These are phyloP conservation scores for Leccinum incarnatum DNA, from an alignment of 768 basidiomycete species.

Conservation along the genomic window DNA sequence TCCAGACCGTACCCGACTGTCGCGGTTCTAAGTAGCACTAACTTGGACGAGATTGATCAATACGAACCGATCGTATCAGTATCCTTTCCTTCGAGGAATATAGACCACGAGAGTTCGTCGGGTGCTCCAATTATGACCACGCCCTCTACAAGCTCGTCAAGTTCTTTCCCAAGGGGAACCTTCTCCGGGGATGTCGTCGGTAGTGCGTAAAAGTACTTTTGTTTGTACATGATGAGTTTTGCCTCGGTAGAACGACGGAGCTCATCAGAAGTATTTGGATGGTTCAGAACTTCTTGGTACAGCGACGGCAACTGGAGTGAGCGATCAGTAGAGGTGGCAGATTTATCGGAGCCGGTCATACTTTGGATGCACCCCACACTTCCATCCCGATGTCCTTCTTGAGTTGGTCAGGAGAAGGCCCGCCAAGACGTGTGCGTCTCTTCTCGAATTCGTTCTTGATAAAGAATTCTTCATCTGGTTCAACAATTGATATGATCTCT, in stretches of 20 bases:
- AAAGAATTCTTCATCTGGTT: slow-evolving; percentile 56
- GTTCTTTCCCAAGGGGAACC: slow-evolving; percentile 48
- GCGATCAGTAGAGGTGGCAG: slow-evolving; percentile 9
- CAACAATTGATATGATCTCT: slow-evolving; percentile 64
- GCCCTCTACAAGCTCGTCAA: slow-evolving; percentile 73
- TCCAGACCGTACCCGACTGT: slow-evolving; percentile 61
- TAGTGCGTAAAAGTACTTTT: slow-evolving; percentile 58
- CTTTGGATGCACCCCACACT: slow-evolving; percentile 60
- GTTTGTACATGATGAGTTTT: slow-evolving; percentile 67
- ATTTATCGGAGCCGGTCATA: slow-evolving; percentile 24
- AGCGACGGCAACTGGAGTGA: slow-evolving; percentile 59
- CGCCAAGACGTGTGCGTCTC: slow-evolving; percentile 74
- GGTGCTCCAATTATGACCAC: slow-evolving; percentile 71
- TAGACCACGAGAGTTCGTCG: slow-evolving; percentile 80
- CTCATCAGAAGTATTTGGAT: slow-evolving; percentile 74
- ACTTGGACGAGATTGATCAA: slow-evolving; percentile 1
- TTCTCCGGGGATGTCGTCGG: slow-evolving; percentile 47
- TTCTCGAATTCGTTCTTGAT: slow-evolving; percentile 71
- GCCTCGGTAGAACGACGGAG: slow-evolving; percentile 75
- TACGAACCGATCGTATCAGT: slow-evolving; percentile 60
- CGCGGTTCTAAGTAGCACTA: slow-evolving; percentile 1
- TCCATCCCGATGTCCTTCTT: slow-evolving; percentile 66
- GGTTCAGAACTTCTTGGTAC: slow-evolving; percentile 79
- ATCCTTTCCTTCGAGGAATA: slow-evolving; percentile 74
- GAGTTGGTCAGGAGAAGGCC: slow-evolving; percentile 55